Percentiles rank a stretch among this genome's conserved stretches.
These are phyloP conservation scores for Aaosphaeria pasadenensis DNA, from an alignment of 2,329 filamentous ascomycete genomes.

Conservation along the genomic window DNA sequence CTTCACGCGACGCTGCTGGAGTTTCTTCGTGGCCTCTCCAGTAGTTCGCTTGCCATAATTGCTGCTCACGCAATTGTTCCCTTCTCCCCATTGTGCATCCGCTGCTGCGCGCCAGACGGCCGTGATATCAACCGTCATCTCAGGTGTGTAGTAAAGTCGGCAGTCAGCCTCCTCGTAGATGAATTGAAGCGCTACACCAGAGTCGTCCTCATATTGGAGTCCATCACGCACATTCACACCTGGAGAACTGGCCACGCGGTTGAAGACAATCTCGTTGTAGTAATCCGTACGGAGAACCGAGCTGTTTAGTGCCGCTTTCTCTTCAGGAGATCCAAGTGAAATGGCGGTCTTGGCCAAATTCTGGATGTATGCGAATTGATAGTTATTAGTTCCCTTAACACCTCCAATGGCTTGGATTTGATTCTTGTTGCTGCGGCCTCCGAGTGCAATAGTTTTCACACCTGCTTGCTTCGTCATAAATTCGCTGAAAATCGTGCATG, in stretches of 20 bases:
- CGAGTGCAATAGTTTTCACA: conserved; percentile 54
- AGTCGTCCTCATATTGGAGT: conserved; percentile 25
- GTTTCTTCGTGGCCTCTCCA: conserved; percentile 19
- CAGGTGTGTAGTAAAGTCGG: conserved; percentile 39
- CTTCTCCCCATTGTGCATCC: conserved; percentile 32
- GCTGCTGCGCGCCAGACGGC: conserved; percentile 38
- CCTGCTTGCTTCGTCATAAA: conserved; percentile 52
- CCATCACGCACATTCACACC: conserved; percentile 37
- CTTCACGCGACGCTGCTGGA: conserved; percentile 16
- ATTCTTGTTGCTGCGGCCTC: conserved; percentile 46
- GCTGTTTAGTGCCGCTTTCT: conserved; percentile 19
- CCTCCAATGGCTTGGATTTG: conserved; percentile 55
- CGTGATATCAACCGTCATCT: conserved; percentile 40
- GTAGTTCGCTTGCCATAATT: conserved; percentile 16
- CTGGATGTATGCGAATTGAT: conserved; percentile 31
- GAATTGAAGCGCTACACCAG: conserved; percentile 36
- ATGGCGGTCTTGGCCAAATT: conserved; percentile 18
- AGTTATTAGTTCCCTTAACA: conserved; percentile 49
- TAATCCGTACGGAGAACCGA: conserved; percentile 26
- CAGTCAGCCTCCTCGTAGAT: conserved; percentile 40
- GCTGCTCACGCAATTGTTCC: conserved; percentile 28
- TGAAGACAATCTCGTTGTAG: conserved; percentile 20
- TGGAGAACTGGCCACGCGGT: conserved; percentile 16
- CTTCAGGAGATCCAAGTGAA: conserved; percentile 6
- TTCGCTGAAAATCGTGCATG: conserved; percentile 57